Evolutionary conservation across 257 asterid genomes (phyloP).

Genomic region (Ehretia macrophylla): DNA sequence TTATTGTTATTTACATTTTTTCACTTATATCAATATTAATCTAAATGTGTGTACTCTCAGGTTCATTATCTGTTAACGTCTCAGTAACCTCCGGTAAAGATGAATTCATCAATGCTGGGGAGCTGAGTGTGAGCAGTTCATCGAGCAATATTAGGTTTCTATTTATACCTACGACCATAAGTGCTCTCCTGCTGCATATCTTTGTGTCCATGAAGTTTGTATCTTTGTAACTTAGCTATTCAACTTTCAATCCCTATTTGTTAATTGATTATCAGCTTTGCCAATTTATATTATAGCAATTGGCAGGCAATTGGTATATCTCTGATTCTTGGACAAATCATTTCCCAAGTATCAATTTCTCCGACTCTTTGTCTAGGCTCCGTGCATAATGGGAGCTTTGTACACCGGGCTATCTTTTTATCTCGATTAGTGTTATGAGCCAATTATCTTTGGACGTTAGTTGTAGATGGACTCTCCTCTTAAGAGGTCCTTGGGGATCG

Average conservation of each 20-base stretch:
- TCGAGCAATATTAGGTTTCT: slow-evolving; percentile 17
- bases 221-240: slow-evolving; percentile 32
- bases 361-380: too few relatives aligned
- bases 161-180: slow-evolving; percentile 9
- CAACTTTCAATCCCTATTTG: slow-evolving; percentile 7
- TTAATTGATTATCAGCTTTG: not conserved
- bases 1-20: not conserved
- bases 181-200: slow-evolving; percentile 20
- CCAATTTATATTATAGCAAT: slow-evolving; percentile 27
- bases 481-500: too few relatives aligned
- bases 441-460: too few relatives aligned
- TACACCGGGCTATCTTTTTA: too few relatives aligned
- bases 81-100: slow-evolving; percentile 71
- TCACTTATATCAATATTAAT: not conserved
- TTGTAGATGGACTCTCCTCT: too few relatives aligned
- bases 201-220: slow-evolving; percentile 23
- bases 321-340: slow-evolving; percentile 3
- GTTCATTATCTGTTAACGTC: slow-evolving; percentile 78
- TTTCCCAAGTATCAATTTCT: not conserved
- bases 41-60: slow-evolving; percentile 26
- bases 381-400: too few relatives aligned
- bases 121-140: slow-evolving; percentile 59
- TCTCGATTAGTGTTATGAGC: too few relatives aligned
- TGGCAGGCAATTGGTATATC: slow-evolving; percentile 18
- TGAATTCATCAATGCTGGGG: slow-evolving; percentile 62